Percentiles rank a stretch among this genome's conserved stretches.
These are phyloP conservation scores for Schwanniomyces sp. DNA, from an alignment of 805 yeast species.

Conservation along the genomic window DNA sequence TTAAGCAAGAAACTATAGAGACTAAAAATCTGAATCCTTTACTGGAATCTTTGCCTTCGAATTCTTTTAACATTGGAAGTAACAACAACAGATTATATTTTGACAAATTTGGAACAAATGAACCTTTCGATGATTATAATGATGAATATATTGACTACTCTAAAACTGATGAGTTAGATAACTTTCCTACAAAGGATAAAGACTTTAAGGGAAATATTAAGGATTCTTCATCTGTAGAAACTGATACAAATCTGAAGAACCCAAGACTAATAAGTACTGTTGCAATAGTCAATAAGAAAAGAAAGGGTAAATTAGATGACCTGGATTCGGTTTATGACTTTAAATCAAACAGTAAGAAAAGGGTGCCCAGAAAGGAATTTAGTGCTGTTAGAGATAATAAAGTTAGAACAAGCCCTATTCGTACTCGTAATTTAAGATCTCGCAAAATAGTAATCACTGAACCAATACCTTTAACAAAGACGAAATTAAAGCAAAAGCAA, in stretches of 20 bases:
- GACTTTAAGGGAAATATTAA: too few relatives aligned
- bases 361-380: not conserved
- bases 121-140: too few relatives aligned
- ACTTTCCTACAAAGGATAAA: too few relatives aligned
- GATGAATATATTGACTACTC: too few relatives aligned
- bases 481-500: slow-evolving; percentile 20
- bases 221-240: too few relatives aligned
- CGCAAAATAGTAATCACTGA: not conserved
- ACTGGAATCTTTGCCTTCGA: not conserved
- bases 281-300: not conserved
- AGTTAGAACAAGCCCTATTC: not conserved
- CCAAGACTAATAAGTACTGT: not conserved
- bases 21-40: not conserved
- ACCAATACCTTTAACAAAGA: slow-evolving; percentile 16
- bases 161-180: too few relatives aligned
- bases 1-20: slow-evolving; percentile 18
- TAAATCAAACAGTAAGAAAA: not conserved
- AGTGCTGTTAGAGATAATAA: not conserved
- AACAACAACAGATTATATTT: too few relatives aligned
- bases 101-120: too few relatives aligned
- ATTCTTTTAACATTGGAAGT: not conserved
- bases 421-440: slow-evolving; percentile 1
- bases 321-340: not conserved
- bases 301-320: not conserved
- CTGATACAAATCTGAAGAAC: too few relatives aligned